A percentile compares a stretch with the other conserved stretches of the same genome.
Evolutionary conservation across 1,284 basidiomycete genomes (phyloP).

Genomic region (Macrocybe sp.): DNA sequence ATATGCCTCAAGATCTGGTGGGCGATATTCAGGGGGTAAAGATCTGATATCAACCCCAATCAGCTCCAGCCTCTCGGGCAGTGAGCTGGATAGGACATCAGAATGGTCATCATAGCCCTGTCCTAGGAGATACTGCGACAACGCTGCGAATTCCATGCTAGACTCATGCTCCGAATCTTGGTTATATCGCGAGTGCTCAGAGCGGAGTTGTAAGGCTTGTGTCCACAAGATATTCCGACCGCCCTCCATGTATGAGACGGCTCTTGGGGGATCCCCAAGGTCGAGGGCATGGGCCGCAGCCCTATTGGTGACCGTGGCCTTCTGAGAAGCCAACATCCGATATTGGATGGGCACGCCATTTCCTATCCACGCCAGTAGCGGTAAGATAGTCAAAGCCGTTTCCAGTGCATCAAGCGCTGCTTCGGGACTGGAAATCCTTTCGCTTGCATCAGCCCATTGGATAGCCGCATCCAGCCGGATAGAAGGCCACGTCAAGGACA

Average conservation of each 20-base stretch:
- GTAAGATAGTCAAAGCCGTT: background rate
- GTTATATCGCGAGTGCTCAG: background rate
- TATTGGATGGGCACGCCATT: background rate
- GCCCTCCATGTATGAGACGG: background rate
- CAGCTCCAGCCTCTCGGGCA: too few species aligned
- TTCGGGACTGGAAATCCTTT: background rate
- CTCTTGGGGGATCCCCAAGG: background rate
- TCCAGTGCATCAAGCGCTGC: background rate
- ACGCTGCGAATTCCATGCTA: too few species aligned
- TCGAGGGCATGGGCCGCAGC: slow-evolving; percentile 1
- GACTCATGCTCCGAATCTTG: background rate
- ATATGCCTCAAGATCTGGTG: too few species aligned
- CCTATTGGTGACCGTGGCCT: background rate
- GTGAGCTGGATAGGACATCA: too few species aligned
- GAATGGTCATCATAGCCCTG: too few species aligned
- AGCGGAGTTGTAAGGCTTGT: background rate
- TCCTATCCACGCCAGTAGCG: background rate
- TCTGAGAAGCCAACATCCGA: background rate
- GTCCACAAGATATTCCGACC: slow-evolving; percentile 5
- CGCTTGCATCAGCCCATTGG: background rate
- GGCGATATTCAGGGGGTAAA: too few species aligned
- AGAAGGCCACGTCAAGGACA: background rate
- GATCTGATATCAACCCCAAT: too few species aligned
- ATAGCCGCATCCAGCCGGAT: background rate
- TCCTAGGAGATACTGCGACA: too few species aligned